Evolutionary conservation across 441 rosid species (phyloP).

Genomic region (Corymbia citriodora): DNA sequence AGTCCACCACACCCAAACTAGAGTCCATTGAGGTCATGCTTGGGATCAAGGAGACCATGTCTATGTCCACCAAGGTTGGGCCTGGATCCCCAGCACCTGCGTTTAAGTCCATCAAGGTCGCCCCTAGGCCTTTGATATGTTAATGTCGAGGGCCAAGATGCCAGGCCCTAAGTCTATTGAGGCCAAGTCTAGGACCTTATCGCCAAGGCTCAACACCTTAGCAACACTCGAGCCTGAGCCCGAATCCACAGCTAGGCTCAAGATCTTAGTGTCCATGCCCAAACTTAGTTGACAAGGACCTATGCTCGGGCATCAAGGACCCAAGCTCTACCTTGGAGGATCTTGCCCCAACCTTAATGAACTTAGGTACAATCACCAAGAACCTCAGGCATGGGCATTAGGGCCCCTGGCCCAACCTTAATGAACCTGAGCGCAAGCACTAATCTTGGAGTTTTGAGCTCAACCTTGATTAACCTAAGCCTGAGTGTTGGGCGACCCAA

Average conservation of each 20-base stretch:
- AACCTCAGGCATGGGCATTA: neutral
- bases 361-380: too few relatives aligned
- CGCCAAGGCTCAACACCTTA: too few relatives aligned
- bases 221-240: neutral
- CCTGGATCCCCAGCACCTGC: neutral
- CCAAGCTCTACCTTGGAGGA: neutral
- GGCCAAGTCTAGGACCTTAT: neutral
- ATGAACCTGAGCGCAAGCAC: neutral
- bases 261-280: neutral
- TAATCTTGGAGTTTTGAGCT: neutral
- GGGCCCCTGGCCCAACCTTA: neutral
- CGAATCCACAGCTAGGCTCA: neutral
- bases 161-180: neutral
- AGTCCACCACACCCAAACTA: neutral
- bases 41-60: too few relatives aligned
- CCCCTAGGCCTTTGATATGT: neutral
- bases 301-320: neutral
- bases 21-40: neutral
- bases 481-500: fast-evolving
- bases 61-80: neutral
- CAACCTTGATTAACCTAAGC: neutral
- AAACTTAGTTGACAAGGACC: neutral
- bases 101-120: neutral
- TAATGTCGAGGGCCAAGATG: neutral
- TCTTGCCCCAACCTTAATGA: neutral